These are phyloP conservation scores for Hansfordia pulvinata DNA, from an alignment of 2,329 filamentous ascomycete species.

Conservation along the genomic window DNA sequence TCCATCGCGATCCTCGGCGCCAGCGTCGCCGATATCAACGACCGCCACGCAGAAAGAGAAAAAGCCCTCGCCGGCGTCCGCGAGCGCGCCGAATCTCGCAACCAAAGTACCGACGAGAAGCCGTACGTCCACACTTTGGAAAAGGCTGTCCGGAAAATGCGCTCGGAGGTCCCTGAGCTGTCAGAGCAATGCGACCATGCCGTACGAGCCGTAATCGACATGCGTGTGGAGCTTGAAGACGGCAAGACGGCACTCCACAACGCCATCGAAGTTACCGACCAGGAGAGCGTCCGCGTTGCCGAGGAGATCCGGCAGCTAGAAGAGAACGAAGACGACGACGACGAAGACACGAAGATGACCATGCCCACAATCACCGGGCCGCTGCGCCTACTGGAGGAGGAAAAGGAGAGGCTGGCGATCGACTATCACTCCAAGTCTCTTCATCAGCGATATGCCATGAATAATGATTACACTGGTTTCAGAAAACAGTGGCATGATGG, in stretches of 20 bases:
- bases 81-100: conserved; percentile 18
- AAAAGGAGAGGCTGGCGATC: conserved; percentile 20
- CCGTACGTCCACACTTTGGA: too few species aligned
- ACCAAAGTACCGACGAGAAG: too few species aligned
- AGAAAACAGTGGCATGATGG: conserved; percentile 44
- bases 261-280: conserved; percentile 17
- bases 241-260: conserved; percentile 22
- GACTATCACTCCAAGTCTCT: conserved; percentile 28
- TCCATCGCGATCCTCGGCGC: conserved; percentile 28
- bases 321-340: conserved; percentile 9
- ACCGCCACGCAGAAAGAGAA: conserved; percentile 22
- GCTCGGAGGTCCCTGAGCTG: conserved; percentile 23
- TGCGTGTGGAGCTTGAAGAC: conserved; percentile 34
- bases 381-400: conserved; percentile 19
- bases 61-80: too few species aligned
- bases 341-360: conserved; percentile 12
- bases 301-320: conserved; percentile 12
- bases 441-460: conserved; percentile 34
- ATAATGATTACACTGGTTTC: conserved; percentile 48
- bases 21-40: conserved; percentile 35
- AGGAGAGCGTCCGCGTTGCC: conserved; percentile 5
- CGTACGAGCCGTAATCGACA: conserved; percentile 34
- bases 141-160: conserved; percentile 23
- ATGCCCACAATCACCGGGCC: conserved; percentile 17
- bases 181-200: conserved; percentile 31